Percentiles rank a stretch among this genome's conserved stretches.
phyloP scores from a whole-genome alignment of 306 rosid genomes.

The Lathyrus sativus region DNA sequence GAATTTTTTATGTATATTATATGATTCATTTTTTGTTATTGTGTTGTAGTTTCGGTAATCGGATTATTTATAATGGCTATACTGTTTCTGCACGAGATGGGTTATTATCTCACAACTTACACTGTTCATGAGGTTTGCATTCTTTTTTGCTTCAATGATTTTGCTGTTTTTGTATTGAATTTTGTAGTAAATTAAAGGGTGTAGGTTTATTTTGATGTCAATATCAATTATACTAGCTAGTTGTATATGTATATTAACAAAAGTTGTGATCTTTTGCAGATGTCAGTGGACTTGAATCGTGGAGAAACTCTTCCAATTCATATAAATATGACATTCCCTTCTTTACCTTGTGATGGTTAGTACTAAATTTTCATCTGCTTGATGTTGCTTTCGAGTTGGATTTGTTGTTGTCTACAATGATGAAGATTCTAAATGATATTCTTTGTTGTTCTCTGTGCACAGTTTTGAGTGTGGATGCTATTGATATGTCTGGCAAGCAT shows the following conservation, averaged over 20 bases:
- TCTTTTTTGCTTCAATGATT: background rate
- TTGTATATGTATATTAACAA: background rate
- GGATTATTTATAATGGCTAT: conserved; percentile 82
- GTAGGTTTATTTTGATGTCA: background rate
- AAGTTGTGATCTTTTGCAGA: conserved; percentile 50
- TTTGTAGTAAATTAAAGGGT: background rate
- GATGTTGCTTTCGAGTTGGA: conserved; percentile 3
- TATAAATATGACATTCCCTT: conserved; percentile 89
- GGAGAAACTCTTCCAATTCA: conserved; percentile 98
- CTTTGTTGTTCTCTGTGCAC: conserved; percentile 39
- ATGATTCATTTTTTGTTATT: background rate
- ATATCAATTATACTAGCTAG: background rate
- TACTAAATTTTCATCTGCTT: conserved; percentile 28
- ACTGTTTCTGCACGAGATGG: conserved; percentile 83
- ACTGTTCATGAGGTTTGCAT: conserved; percentile 80
- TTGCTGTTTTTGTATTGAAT: background rate
- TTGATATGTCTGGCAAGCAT: conserved; percentile 98
- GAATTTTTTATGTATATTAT: background rate
- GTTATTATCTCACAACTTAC: conserved; percentile 80
- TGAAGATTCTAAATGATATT: conserved; percentile 27
- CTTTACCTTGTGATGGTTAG: conserved; percentile 96
- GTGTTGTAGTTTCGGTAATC: conserved; percentile 63
- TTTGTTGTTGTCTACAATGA: conserved; percentile 4
- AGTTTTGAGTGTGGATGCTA: conserved; percentile 93
- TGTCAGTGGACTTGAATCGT: conserved; percentile 93